phyloP scores from a whole-genome alignment of 306 rosid genomes.

The Castanospermum australe region DNA sequence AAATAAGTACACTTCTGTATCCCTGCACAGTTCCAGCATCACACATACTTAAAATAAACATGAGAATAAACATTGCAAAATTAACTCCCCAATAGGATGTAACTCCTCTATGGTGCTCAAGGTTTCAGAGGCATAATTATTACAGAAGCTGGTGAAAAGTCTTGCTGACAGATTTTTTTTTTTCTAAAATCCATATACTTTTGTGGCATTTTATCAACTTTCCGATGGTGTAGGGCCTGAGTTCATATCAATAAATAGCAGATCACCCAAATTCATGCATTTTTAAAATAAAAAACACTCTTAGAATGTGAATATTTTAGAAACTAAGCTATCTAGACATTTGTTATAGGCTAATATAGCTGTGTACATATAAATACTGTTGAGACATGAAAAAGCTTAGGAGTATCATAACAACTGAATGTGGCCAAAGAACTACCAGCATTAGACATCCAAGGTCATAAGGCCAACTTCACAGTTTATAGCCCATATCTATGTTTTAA shows the following conservation, averaged over 20 bases:
- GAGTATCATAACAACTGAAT: conserved; percentile 9
- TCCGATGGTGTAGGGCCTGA: background rate
- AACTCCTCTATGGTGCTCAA: conserved; percentile 4
- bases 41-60: background rate
- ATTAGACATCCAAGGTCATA: background rate
- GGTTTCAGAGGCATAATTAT: conserved; percentile 18
- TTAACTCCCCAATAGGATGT: background rate
- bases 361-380: background rate
- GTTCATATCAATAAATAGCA: background rate
- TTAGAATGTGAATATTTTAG: background rate
- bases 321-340: conserved; percentile 16
- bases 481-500: background rate
- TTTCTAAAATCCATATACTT: background rate
- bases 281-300: conserved; percentile 5
- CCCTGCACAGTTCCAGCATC: conserved; percentile 9
- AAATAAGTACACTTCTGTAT: conserved; percentile 14
- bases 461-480: conserved; percentile 28
- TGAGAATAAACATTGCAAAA: conserved; percentile 8
- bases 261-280: conserved; percentile 10
- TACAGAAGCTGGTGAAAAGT: conserved; percentile 6
- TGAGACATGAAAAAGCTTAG: conserved; percentile 5
- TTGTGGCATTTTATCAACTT: background rate
- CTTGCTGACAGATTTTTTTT: background rate
- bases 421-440: conserved; percentile 11
- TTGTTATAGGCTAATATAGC: background rate